Percentiles rank a stretch among this genome's conserved stretches.
These are phyloP conservation scores for Penicillium dipodomyicola DNA, from an alignment of 495 filamentous ascomycete species.

Conservation along the genomic window DNA sequence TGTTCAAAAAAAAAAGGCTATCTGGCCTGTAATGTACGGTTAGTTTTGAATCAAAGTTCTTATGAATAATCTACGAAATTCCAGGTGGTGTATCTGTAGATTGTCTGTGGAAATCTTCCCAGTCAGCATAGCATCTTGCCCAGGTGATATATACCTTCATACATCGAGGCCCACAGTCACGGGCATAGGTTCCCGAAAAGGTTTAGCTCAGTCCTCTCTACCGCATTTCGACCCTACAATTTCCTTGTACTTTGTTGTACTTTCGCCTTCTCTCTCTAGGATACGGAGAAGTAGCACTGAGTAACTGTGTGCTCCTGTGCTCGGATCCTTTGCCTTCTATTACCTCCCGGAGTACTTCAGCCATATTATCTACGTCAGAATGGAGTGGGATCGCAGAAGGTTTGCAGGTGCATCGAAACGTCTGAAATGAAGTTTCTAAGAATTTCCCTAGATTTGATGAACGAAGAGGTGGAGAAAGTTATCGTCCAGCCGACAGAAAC, in stretches of 20 bases:
- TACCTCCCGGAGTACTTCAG: neutral
- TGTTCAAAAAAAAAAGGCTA: neutral
- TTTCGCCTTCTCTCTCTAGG: neutral
- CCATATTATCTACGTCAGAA: slow-evolving; percentile 16
- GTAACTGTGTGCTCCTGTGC: neutral
- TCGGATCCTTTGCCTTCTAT: neutral
- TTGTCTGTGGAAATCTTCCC: neutral
- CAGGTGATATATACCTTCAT: neutral
- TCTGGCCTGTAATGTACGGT: slow-evolving; percentile 3
- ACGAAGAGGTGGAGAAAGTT: slow-evolving; percentile 54
- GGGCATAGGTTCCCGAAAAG: neutral
- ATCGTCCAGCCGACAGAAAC: slow-evolving; percentile 46
- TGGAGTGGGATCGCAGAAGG: slow-evolving; percentile 56
- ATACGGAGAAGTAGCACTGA: slow-evolving; percentile 1
- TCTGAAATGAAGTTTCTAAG: slow-evolving; percentile 11
- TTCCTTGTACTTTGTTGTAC: neutral
- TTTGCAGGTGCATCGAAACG: slow-evolving; percentile 15
- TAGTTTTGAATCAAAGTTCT: neutral
- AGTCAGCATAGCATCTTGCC: neutral
- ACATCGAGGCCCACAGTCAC: neutral
- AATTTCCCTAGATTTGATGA: slow-evolving; percentile 47
- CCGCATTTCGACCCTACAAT: neutral
- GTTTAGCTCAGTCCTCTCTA: slow-evolving; percentile 7
- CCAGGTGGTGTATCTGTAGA: neutral
- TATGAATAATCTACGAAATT: neutral